Evolutionary conservation across 1,139 yeast species (phyloP).

Genomic region (Diutina siamensis): DNA sequence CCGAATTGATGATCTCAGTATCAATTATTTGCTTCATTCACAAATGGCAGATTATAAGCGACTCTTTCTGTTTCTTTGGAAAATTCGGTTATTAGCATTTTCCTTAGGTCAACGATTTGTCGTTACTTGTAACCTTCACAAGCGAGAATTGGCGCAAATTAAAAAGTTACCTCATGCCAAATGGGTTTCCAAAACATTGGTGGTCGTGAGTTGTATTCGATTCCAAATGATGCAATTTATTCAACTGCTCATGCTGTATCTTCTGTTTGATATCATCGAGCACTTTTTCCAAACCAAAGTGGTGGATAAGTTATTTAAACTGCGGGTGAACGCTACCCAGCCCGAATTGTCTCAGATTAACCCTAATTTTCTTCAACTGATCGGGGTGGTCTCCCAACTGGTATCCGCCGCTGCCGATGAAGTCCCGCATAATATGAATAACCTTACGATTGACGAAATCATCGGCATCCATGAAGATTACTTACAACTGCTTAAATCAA

Average conservation of each 20-base stretch:
- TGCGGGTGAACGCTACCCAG: constrained; percentile 6
- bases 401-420: background rate
- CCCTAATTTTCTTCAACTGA: constrained; percentile 6
- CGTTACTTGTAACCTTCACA: background rate
- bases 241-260: constrained; percentile 28
- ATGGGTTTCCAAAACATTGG: constrained; percentile 23
- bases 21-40: background rate
- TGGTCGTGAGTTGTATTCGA: constrained; percentile 33
- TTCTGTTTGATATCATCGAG: constrained; percentile 39
- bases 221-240: constrained; percentile 35
- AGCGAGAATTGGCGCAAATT: background rate
- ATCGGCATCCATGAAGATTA: constrained; percentile 29
- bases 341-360: constrained; percentile 9
- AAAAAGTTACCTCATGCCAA: constrained; percentile 10
- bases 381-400: constrained; percentile 5
- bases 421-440: constrained; percentile 13
- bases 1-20: background rate
- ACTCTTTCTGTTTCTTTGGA: background rate
- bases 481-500: constrained; percentile 24
- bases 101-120: background rate
- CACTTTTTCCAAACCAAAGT: constrained; percentile 23
- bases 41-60: background rate
- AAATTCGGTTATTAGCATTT: background rate
- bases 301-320: constrained; percentile 15
- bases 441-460: constrained; percentile 38